Conservation (phyloP, 2,329 filamentous ascomycete species). For the Paramyrothecium sp. region DNA sequence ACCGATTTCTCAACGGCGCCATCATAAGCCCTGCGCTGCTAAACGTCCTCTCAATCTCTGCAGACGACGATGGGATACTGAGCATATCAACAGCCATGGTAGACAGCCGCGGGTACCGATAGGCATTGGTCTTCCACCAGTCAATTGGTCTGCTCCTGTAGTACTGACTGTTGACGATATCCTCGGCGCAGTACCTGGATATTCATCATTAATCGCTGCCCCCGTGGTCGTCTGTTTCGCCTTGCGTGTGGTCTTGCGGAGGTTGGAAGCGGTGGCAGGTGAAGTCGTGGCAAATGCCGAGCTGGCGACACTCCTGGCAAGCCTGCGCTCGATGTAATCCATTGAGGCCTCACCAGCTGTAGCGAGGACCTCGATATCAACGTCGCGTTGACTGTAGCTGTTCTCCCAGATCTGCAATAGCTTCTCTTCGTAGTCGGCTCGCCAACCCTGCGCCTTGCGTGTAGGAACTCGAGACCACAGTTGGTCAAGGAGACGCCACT, state of each 20-base stretch:
- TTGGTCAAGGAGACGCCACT: slow-evolving; percentile 2
- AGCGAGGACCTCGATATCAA: slow-evolving; percentile 1
- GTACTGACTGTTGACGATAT: slow-evolving; percentile 7
- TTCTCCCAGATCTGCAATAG: slow-evolving; percentile 1
- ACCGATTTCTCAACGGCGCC: slow-evolving; percentile 4
- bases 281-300: slow-evolving; percentile 1
- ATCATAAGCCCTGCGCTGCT: slow-evolving; percentile 6
- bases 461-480: slow-evolving; percentile 4
- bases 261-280: slow-evolving; percentile 1
- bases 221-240: not conserved
- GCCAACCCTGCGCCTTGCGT: slow-evolving; percentile 4
- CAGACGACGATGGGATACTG: slow-evolving; percentile 8
- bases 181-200: slow-evolving; percentile 4
- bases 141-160: no score
- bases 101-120: slow-evolving; percentile 7
- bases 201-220: slow-evolving; percentile 3
- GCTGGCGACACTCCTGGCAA: no score
- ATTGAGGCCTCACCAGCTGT: no score
- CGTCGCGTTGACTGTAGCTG: not conserved
- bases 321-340: no score
- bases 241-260: slow-evolving; percentile 2
- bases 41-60: slow-evolving; percentile 7
- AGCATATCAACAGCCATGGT: slow-evolving; percentile 9
- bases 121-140: slow-evolving; percentile 6
- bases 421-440: slow-evolving; percentile 3